Evolutionary conservation across 1,284 basidiomycete species (phyloP), one percentile per base, ranked within the genome.

Genomic region (Calocybe gambosa): DNA sequence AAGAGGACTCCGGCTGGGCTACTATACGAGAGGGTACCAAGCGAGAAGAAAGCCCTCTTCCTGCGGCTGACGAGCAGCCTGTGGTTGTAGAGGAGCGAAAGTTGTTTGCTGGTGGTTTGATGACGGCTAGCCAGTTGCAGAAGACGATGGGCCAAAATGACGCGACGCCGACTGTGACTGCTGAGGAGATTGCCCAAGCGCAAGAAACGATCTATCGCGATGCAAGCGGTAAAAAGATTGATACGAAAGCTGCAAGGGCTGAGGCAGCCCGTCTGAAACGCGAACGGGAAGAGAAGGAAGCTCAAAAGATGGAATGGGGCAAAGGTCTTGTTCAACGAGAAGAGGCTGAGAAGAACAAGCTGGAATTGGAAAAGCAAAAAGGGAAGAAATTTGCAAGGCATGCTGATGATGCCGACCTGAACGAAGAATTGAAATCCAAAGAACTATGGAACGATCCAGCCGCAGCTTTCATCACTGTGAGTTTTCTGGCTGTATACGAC

Each of bases 181-280:
- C 70, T 18, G 80, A 81, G 51, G 75, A 78, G 50, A 73, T 78
- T 42, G 75, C 77, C 0, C 75, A 73, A 16, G 82, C 82, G 12
- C 85, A 92, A 58, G 87, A 93, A 62, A 99, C 96, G 0, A 81
- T 99, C 9, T 96, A 99, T 65, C 92, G 96, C 61, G 95, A 99
- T 64, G 71, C 84, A 13, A 77, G 79, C 6, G 96, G 96, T 15
- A 78, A 86, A 55, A 87, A 88, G 66, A 89, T 99, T 45, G 93
- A 99, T 58, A 80, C 89, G 39, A 88, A 88, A 59, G 79, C 85
- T 0, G 86, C 86, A 33, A 78, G 78, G 42, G 93, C 86, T 13
- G 91, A 94, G 57, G 89, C 89, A 29, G 84, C 84, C 39, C 68
- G 80, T 53, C 65, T 78, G 60, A 90, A 92, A 60, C 74, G 87